Conservation (phyloP, 2,329 filamentous ascomycete genomes). For the Diaporthe citriasiana region DNA sequence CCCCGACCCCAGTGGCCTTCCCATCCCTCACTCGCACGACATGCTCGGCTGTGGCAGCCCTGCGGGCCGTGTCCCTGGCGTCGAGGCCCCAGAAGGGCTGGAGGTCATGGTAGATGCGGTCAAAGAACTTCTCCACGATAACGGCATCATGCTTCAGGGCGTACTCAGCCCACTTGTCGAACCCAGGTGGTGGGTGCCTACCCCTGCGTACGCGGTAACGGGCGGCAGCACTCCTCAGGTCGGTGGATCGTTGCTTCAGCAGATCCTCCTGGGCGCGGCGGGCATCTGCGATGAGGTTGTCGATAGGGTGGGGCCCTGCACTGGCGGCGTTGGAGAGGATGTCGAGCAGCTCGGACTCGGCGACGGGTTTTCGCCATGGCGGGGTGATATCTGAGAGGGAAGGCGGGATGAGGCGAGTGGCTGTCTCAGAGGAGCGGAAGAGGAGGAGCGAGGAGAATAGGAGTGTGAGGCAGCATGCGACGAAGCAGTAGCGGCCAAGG, state of each 20-base stretch:
- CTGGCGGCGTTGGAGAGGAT: slow-evolving; percentile 35
- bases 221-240: slow-evolving; percentile 60
- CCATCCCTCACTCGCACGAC: slow-evolving; percentile 65
- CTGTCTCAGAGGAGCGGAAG: slow-evolving; percentile 35
- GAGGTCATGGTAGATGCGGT: slow-evolving; percentile 67
- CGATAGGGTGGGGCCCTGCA: slow-evolving; percentile 57
- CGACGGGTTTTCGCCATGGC: slow-evolving; percentile 41
- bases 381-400: slow-evolving; percentile 32
- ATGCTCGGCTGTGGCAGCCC: slow-evolving; percentile 60
- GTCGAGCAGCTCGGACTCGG: slow-evolving; percentile 44
- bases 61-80: slow-evolving; percentile 49
- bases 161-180: slow-evolving; percentile 62
- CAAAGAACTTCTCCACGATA: slow-evolving; percentile 64
- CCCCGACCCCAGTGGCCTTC: slow-evolving; percentile 55
- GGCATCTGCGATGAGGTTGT: slow-evolving; percentile 58
- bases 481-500: slow-evolving; percentile 39
- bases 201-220: slow-evolving; percentile 61
- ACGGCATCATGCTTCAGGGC: slow-evolving; percentile 58
- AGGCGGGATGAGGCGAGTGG: slow-evolving; percentile 32
- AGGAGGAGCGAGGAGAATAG: slow-evolving; percentile 41
- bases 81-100: slow-evolving; percentile 69
- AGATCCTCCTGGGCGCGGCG: slow-evolving; percentile 55
- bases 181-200: slow-evolving; percentile 64
- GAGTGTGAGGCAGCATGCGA: slow-evolving; percentile 37
- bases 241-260: slow-evolving; percentile 57